Percentiles rank a stretch among this genome's conserved stretches.
phyloP scores from a whole-genome alignment of 2,329 filamentous ascomycete genomes.

The Fusarium annulatum region DNA sequence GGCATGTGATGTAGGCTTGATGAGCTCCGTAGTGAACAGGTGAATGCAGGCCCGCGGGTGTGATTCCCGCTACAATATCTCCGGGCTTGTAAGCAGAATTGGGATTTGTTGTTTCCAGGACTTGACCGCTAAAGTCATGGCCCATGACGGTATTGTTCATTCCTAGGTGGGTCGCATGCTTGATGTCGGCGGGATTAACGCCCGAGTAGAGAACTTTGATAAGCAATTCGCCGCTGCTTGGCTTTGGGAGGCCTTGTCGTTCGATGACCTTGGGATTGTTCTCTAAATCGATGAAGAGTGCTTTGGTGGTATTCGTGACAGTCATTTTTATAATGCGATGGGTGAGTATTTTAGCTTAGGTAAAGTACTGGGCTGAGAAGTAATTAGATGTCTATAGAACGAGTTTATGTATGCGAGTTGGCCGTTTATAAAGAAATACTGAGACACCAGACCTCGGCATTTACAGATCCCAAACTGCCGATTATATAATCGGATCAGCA shows the following conservation, averaged over 20 bases:
- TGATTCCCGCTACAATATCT: neutral
- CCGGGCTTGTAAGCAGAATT: neutral
- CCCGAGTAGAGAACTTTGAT: neutral
- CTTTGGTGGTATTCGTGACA: neutral
- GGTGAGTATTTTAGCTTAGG: no score
- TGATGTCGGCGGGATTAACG: neutral
- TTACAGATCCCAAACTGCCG: fast-evolving
- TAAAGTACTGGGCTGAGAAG: no score
- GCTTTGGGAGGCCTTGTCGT: neutral
- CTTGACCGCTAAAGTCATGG: neutral
- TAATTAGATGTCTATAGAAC: neutral
- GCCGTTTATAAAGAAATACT: neutral
- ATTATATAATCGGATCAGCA: neutral
- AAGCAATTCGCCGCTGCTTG: neutral
- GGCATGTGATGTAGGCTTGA: neutral
- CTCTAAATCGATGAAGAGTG: neutral
- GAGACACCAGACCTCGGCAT: neutral
- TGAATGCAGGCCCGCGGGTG: neutral
- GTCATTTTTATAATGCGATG: fast-evolving
- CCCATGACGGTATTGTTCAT: neutral
- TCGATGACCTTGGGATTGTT: neutral
- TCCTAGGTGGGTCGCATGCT: neutral
- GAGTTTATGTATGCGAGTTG: neutral
- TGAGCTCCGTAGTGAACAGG: neutral
- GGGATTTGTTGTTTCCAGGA: neutral